Percentiles rank a stretch among this genome's conserved stretches.
phyloP scores from a whole-genome alignment of 371 early-diverging fungal species.

The Mortierella sp. region DNA sequence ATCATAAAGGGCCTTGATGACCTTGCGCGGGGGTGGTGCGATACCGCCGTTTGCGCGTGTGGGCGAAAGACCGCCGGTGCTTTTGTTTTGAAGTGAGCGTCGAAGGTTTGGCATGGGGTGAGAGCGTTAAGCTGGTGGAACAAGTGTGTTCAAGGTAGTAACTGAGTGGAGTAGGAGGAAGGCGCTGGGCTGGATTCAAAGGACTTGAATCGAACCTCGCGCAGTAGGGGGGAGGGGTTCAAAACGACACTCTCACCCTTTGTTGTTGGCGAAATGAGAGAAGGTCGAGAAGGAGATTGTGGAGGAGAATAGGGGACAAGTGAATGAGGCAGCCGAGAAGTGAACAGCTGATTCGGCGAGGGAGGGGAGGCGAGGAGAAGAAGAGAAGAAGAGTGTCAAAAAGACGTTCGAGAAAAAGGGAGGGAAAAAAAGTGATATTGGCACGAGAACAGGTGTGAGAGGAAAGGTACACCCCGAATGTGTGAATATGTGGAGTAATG shows the following conservation, averaged over 20 bases:
- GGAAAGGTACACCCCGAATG: background rate
- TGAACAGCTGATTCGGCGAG: background rate
- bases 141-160: background rate
- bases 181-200: background rate
- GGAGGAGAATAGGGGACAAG: background rate
- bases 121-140: too few relatives aligned
- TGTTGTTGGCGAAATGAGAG: background rate
- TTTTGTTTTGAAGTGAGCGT: conserved; percentile 42
- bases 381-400: background rate
- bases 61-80: conserved; percentile 35
- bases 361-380: too few relatives aligned
- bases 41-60: conserved; percentile 27
- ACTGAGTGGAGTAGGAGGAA: background rate
- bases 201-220: background rate
- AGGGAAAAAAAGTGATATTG: conserved; percentile 3
- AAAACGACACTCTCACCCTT: background rate
- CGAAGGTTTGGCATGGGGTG: conserved; percentile 31
- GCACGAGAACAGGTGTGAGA: background rate
- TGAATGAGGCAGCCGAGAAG: background rate
- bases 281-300: conserved; percentile 2
- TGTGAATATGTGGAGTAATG: too few relatives aligned
- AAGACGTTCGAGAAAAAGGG: conserved; percentile 1
- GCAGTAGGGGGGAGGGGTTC: background rate
- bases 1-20: conserved; percentile 84
- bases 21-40: conserved; percentile 78